Base-by-base conservation (phyloP, 495 filamentous ascomycete genomes). In the Penicillium herquei region DNA sequence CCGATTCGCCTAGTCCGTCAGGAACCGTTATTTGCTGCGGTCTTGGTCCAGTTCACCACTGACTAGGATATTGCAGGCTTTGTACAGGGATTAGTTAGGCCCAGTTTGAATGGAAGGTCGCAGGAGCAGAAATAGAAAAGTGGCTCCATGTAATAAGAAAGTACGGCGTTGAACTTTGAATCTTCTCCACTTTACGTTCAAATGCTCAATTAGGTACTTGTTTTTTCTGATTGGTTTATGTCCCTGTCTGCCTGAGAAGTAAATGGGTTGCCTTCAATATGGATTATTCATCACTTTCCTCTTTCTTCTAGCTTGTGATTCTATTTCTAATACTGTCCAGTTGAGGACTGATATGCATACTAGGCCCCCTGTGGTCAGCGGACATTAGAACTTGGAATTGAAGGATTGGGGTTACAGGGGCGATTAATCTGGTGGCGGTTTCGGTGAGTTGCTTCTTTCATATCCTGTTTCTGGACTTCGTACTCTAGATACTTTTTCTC, bases 11-110 rank as follows among this genome's bases (percentile, higher is more conserved):
- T 52, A 52, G 34, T 14, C 39, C 48, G 51, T 52, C 57, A 63
- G 56, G 56, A 61, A 58, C 62, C 65, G 62, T 65, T 65, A 56
- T 63, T 67, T 56, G 46, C 52, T 66, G 65, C 43, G 43, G 56
- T 59, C 52, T 56, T 48, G 32, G 62, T 57, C 58, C 45, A 48
- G 33, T 26, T 53, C 43, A 16, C 14, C 21, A 65, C 62, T 6
- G 30, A 45, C 52, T 39, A 48, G 60, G 49, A 34, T 53, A 14
- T 16, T 21, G 40, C 39, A 17, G 50, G 7, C 12, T 26, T 12
- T 14, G 49, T 51, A 48, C 56, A 65, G 62, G 61, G 47, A 56
- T 55, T 8, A 33, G 13, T 34, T 39, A 26, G 64, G 47, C 54
- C 21, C 37, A 26, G 39, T 46, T 43, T 3, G 14, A 60, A 62